phyloP scores from a whole-genome alignment of 352 stramenopile genomes.

The Pythium monospermum region DNA sequence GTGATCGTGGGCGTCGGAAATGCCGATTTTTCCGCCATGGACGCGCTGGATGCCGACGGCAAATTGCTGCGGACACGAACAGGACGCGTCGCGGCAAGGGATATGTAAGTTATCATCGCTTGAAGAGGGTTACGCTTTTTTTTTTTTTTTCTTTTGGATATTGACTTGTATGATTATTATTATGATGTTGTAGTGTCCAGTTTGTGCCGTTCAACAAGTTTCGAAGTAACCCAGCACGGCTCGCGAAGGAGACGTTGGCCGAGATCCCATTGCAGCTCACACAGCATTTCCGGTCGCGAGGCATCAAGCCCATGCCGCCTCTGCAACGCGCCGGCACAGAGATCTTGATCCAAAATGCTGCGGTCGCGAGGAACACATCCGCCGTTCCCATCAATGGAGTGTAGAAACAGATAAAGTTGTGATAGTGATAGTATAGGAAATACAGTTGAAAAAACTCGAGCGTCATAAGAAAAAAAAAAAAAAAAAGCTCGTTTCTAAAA shows the following conservation, averaged over 20 bases:
- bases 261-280: slow-evolving; percentile 62
- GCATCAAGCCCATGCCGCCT: slow-evolving; percentile 46
- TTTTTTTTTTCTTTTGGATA: not conserved
- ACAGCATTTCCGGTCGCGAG: slow-evolving; percentile 53
- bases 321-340: slow-evolving; percentile 34
- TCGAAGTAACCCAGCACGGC: slow-evolving; percentile 43
- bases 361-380: slow-evolving; percentile 9
- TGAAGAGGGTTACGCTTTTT: too few species aligned
- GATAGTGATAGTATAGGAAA: too few species aligned
- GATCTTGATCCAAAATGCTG: slow-evolving; percentile 17
- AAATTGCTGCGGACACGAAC: slow-evolving; percentile 48
- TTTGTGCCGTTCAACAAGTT: slow-evolving; percentile 77
- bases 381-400: too few species aligned
- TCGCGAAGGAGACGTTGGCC: slow-evolving; percentile 67
- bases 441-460: too few species aligned
- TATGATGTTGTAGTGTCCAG: slow-evolving; percentile 41
- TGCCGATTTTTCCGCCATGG: slow-evolving; percentile 64
- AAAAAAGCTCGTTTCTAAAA: too few species aligned
- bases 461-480: too few species aligned
- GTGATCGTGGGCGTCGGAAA: slow-evolving; percentile 82
- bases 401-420: too few species aligned
- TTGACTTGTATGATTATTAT: slow-evolving; percentile 6
- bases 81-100: slow-evolving; percentile 31
- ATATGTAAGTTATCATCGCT: slow-evolving; percentile 71
- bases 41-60: slow-evolving; percentile 49